Conservation (phyloP, 83 land plant species). For the Diphasiastrum complanatum region DNA sequence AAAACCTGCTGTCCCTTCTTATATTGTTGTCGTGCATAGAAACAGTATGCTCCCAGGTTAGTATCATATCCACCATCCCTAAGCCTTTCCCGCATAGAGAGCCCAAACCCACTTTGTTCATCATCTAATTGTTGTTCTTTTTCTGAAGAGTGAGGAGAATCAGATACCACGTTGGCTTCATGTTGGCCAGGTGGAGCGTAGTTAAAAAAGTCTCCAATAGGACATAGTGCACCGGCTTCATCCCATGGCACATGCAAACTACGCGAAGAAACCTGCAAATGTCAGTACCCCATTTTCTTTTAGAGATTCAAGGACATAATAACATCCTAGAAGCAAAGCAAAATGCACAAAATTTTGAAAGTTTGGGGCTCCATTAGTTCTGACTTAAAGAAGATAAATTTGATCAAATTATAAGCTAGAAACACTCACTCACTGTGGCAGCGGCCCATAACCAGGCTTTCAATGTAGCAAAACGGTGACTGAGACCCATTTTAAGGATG, state of each 20-base stretch:
- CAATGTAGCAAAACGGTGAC: constrained; percentile 46
- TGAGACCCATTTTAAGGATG: constrained; percentile 44
- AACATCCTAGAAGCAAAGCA: too few relatives aligned
- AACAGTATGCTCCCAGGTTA: constrained; percentile 51
- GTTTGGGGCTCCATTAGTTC: too few relatives aligned
- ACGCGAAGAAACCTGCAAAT: constrained; percentile 64
- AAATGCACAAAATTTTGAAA: too few relatives aligned
- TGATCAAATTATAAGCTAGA: not conserved
- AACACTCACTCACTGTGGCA: constrained; percentile 67
- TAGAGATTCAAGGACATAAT: too few relatives aligned
- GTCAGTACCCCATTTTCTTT: too few relatives aligned
- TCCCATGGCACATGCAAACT: constrained; percentile 92
- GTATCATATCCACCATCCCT: constrained; percentile 75
- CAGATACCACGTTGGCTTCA: constrained; percentile 1
- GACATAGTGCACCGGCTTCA: constrained; percentile 89
- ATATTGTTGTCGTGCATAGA: constrained; percentile 76
- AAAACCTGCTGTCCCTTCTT: constrained; percentile 75
- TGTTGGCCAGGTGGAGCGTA: constrained; percentile 66
- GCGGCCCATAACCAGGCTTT: constrained; percentile 94
- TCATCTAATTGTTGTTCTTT: too few relatives aligned
- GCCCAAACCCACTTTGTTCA: constrained; percentile 10
- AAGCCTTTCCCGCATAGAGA: constrained; percentile 36
- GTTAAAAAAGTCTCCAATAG: constrained; percentile 87
- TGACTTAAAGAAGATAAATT: too few relatives aligned
- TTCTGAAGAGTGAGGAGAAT: too few relatives aligned